These are phyloP conservation scores for Rhizopus microsporus DNA, from an alignment of 371 early-diverging fungal species.

Conservation along the genomic window DNA sequence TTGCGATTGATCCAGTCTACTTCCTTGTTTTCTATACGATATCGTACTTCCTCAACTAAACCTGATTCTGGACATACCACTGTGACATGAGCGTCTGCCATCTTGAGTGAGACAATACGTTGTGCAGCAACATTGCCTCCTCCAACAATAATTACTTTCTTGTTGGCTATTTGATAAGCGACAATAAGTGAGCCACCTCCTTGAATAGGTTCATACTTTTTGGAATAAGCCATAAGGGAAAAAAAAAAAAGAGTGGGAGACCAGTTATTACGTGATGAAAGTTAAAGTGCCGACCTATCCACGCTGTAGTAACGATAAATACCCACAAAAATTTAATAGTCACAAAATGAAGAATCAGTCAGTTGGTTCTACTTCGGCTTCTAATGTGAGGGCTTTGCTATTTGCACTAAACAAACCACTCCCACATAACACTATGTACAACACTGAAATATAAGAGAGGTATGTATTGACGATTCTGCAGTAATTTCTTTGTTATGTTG, in stretches of 20 bases:
- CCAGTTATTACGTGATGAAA: not conserved
- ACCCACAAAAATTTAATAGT: no score
- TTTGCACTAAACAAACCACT: no score
- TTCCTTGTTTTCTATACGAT: conserved; percentile 60
- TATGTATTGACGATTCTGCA: no score
- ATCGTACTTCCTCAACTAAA: conserved; percentile 64
- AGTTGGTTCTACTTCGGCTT: no score
- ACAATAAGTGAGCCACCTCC: conserved; percentile 82
- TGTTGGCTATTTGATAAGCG: conserved; percentile 73
- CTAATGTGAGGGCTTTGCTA: no score
- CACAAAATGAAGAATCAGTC: no score
- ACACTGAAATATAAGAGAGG: no score
- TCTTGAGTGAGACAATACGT: conserved; percentile 76
- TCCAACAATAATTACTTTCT: conserved; percentile 80
- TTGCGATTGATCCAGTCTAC: conserved; percentile 63
- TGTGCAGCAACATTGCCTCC: conserved; percentile 82
- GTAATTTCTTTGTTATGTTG: no score
- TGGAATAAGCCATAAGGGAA: not conserved
- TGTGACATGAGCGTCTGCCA: conserved; percentile 79
- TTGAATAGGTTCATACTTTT: conserved; percentile 39
- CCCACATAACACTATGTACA: no score
- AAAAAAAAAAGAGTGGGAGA: not conserved
- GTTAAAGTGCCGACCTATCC: not conserved
- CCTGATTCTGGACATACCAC: conserved; percentile 69
- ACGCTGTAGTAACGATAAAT: no score